phyloP scores from a whole-genome alignment of 495 filamentous ascomycete species.

The Platismatia glauca region DNA sequence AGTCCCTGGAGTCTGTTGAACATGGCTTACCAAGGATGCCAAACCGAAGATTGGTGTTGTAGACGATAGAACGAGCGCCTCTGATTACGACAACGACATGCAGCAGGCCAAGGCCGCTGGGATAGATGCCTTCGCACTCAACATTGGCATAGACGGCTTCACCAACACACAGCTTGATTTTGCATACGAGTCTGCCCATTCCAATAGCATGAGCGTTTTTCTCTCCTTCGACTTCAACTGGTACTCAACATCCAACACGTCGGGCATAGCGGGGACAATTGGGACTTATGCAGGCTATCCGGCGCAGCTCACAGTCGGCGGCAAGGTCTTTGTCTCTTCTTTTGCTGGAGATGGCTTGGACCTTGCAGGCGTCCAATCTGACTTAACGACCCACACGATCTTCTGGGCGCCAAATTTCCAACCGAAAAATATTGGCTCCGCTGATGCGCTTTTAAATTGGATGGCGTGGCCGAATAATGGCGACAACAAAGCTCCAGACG shows the following conservation, averaged over 20 bases:
- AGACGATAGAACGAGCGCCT: constrained; percentile 12
- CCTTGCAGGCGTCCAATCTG: constrained; percentile 42
- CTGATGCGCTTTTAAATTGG: constrained; percentile 39
- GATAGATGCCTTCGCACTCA: constrained; percentile 68
- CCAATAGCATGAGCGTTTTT: constrained; percentile 54
- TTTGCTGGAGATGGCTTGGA: constrained; percentile 37
- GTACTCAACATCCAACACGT: constrained; percentile 35
- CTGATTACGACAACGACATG: constrained; percentile 54
- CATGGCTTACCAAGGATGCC: not conserved
- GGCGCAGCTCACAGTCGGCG: constrained; percentile 27
- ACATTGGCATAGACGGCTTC: constrained; percentile 49
- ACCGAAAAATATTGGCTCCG: constrained; percentile 5
- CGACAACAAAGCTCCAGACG: constrained; percentile 29
- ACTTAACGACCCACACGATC: constrained; percentile 16
- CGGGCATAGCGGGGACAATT: constrained; percentile 44
- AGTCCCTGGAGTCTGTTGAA: not conserved
- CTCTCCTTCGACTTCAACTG: constrained; percentile 64
- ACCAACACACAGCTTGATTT: constrained; percentile 45
- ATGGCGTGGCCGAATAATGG: constrained; percentile 57
- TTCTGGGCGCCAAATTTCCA: constrained; percentile 53
- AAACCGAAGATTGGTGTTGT: constrained; percentile 10
- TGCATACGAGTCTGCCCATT: constrained; percentile 49
- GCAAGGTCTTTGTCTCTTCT: constrained; percentile 57
- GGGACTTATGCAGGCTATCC: constrained; percentile 41
- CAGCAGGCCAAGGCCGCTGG: constrained; percentile 47